Evolutionary conservation across 495 filamentous ascomycete genomes (phyloP).

Genomic region (Tuber magnatum): DNA sequence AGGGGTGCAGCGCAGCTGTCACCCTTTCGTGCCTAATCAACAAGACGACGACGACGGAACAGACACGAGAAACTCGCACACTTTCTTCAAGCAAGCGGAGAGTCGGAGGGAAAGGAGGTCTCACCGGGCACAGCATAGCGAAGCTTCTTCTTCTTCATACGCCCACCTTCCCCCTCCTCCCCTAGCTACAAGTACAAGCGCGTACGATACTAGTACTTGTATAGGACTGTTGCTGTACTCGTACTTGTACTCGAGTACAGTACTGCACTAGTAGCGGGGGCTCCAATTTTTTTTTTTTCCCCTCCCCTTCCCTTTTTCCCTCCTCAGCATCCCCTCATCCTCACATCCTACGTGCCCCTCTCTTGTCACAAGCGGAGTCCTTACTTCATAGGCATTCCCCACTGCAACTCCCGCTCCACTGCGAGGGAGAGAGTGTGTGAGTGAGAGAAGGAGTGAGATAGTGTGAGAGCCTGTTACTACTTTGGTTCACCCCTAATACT

Average conservation of each 20-base stretch:
- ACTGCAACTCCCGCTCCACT: neutral
- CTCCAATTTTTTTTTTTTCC: slow-evolving; percentile 3
- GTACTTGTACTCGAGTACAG: neutral
- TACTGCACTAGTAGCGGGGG: neutral
- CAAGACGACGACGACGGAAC: neutral
- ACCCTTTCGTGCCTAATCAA: neutral
- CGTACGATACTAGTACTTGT: neutral
- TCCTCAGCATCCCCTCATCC: slow-evolving; percentile 10
- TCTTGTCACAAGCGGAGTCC: neutral
- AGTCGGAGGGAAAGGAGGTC: neutral
- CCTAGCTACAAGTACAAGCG: neutral
- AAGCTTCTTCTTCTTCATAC: neutral
- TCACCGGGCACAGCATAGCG: neutral
- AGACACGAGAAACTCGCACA: neutral
- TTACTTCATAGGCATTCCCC: neutral
- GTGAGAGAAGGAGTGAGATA: neutral
- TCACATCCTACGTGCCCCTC: neutral
- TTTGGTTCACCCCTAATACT: neutral
- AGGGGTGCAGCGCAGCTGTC: neutral
- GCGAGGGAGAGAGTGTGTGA: neutral
- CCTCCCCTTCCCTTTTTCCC: slow-evolving; percentile 5
- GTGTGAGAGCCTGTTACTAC: neutral
- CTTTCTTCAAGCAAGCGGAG: neutral
- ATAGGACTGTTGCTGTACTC: neutral
- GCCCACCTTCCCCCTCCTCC: neutral